Base-by-base conservation (phyloP, 2,329 filamentous ascomycete species). In the Venturia nashicola region DNA sequence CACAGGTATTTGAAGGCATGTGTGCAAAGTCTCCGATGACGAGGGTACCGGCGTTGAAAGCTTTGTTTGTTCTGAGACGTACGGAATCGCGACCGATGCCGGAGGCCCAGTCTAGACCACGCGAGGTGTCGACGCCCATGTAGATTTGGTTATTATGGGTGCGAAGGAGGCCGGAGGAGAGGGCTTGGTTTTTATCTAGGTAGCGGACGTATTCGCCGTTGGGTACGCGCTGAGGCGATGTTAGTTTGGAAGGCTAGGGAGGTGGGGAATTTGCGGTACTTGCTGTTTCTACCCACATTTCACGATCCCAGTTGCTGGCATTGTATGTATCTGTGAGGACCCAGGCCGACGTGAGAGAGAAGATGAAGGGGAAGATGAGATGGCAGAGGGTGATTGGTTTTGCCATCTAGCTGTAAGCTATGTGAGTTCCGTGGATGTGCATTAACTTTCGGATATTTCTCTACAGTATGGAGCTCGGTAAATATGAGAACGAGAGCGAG, bases 261-360 rank as follows among this genome's bases (percentile, higher is more conserved):
- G 67, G 96, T 84, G 36, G 34, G 89, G 94, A 36, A 9, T 80
- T 96, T 95, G 60, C 96, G 81, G 80, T 96, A 96, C 46, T 62
- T 34, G 34, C 42, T 14, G 42, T 62, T 20, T 62, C 46, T 46
- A 48, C 46, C 43, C 42, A 39, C 60, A 42, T 73, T 74, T 27
- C 51, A 67, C 65, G 70, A 11, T 73, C 63, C 74, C 73, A 76
- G 68, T 76, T 76, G 59, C 68, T 72, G 11, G 69, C 68, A 66
- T 75, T 71, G 48, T 76, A 76, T 3, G 68, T 73, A 9, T 74
- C 73, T 18, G 71, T 70, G 61, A 75, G 62, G 2, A 66, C 66
- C 61, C 73, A 74, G 8, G 61, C 55, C 3, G 71, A 69, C 18
- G 70, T 67, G 23, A 55, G 27, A n/a, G 20, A 11, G 6, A 27